Percentiles rank a stretch among this genome's conserved stretches.
phyloP scores from a whole-genome alignment of 2,329 filamentous ascomycete species.

The Ophiostoma ulmi region DNA sequence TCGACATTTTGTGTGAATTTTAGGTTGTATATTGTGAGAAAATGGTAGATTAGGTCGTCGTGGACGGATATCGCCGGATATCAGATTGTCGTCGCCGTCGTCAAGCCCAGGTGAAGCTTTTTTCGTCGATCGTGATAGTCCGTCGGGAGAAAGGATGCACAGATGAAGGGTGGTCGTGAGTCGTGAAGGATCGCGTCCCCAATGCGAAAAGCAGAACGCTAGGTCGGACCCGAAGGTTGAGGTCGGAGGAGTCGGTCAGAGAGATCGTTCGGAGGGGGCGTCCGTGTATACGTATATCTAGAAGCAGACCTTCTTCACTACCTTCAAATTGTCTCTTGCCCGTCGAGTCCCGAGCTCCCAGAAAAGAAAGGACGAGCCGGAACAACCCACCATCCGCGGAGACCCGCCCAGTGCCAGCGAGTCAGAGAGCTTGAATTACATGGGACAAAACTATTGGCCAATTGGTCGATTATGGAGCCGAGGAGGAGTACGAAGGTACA shows the following conservation, averaged over 20 bases:
- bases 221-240: slow-evolving; percentile 23
- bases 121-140: slow-evolving; percentile 2
- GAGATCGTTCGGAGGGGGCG: slow-evolving; percentile 9
- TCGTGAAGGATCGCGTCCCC: slow-evolving; percentile 28
- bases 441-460: slow-evolving; percentile 22
- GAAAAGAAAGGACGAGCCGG: slow-evolving; percentile 23
- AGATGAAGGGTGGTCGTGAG: not conserved
- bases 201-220: slow-evolving; percentile 31
- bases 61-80: not conserved
- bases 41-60: not conserved
- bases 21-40: not conserved
- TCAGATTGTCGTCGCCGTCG: not conserved
- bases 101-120: slow-evolving; percentile 2
- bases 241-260: slow-evolving; percentile 12
- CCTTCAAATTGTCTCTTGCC: slow-evolving; percentile 23
- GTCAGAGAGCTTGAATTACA: slow-evolving; percentile 28
- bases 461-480: not conserved
- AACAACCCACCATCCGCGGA: slow-evolving; percentile 24
- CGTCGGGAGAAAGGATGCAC: not conserved
- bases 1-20: slow-evolving; percentile 48
- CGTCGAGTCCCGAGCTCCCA: slow-evolving; percentile 28
- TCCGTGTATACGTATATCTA: slow-evolving; percentile 19
- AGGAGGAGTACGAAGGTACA: not conserved
- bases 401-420: slow-evolving; percentile 24
- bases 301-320: slow-evolving; percentile 13